These are phyloP conservation scores for Hypoxylon sp. DNA, from an alignment of 2,329 filamentous ascomycete genomes.

Conservation along the genomic window DNA sequence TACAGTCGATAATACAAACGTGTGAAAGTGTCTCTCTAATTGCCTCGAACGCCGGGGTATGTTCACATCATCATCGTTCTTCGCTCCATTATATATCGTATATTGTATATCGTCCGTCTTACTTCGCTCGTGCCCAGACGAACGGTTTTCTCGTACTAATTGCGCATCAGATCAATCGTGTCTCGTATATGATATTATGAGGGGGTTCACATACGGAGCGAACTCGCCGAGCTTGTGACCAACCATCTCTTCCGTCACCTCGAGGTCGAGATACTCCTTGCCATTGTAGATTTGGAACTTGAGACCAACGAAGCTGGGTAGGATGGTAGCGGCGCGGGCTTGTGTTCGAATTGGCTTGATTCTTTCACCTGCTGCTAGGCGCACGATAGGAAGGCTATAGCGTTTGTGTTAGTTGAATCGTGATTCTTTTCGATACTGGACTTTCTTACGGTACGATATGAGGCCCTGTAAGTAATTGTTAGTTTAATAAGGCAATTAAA, in stretches of 20 bases:
- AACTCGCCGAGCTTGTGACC: slow-evolving; percentile 96
- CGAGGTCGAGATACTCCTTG: slow-evolving; percentile 83
- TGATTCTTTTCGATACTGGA: background rate
- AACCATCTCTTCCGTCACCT: slow-evolving; percentile 94
- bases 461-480: slow-evolving; percentile 59
- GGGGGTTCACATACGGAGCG: slow-evolving; percentile 70
- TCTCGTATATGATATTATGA: too few relatives aligned
- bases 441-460: slow-evolving; percentile 73
- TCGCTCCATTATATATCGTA: too few relatives aligned
- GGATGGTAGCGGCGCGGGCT: slow-evolving; percentile 85
- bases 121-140: slow-evolving; percentile 56
- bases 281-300: slow-evolving; percentile 93
- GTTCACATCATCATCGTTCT: slow-evolving; percentile 9
- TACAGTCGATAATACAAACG: background rate
- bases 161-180: too few relatives aligned
- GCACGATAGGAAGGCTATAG: slow-evolving; percentile 70
- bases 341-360: slow-evolving; percentile 82
- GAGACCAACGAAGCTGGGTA: slow-evolving; percentile 90
- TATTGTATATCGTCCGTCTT: slow-evolving; percentile 10
- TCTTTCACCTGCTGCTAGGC: slow-evolving; percentile 67
- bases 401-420: background rate
- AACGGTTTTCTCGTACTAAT: slow-evolving; percentile 68
- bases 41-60: slow-evolving; percentile 37
- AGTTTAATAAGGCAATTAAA: background rate
- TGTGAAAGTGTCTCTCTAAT: slow-evolving; percentile 5